Percentiles rank a stretch among this genome's conserved stretches.
Evolutionary conservation across 2,329 filamentous ascomycete species (phyloP).

Genomic region (Cucurbitaria berberidis): DNA sequence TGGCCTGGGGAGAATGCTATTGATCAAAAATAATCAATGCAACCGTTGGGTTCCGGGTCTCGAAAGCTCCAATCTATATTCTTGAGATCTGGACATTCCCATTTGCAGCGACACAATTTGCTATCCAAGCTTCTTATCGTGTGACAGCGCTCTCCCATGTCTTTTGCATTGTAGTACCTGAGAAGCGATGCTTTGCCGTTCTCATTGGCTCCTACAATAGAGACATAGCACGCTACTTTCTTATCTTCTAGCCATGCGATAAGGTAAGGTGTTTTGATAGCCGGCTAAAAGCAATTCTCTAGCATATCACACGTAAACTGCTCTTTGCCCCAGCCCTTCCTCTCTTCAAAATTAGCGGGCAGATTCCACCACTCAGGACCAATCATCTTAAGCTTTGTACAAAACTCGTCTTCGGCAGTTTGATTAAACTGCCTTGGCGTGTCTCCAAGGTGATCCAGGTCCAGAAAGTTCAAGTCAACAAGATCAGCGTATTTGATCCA

Average conservation of each 20-base stretch:
- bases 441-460: background rate
- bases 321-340: background rate
- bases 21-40: too few relatives aligned
- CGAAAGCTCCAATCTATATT: constrained; percentile 1
- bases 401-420: constrained; percentile 8
- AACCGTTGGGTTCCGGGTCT: background rate
- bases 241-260: constrained; percentile 2
- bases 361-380: constrained; percentile 7
- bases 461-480: constrained; percentile 7
- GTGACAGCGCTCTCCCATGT: constrained; percentile 4
- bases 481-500: constrained; percentile 7
- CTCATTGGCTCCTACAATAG: background rate
- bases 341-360: background rate
- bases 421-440: constrained; percentile 8
- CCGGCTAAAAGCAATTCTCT: constrained; percentile 6
- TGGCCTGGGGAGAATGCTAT: too few relatives aligned
- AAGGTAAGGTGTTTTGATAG: background rate
- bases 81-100: constrained; percentile 2
- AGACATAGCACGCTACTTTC: constrained; percentile 3
- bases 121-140: constrained; percentile 1
- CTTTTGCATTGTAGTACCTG: background rate
- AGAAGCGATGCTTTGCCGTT: background rate
- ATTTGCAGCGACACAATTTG: constrained; percentile 1
- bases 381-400: background rate
- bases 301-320: constrained; percentile 5